Conservation (phyloP, 2,329 filamentous ascomycete genomes). For the Colletotrichum godetiae region DNA sequence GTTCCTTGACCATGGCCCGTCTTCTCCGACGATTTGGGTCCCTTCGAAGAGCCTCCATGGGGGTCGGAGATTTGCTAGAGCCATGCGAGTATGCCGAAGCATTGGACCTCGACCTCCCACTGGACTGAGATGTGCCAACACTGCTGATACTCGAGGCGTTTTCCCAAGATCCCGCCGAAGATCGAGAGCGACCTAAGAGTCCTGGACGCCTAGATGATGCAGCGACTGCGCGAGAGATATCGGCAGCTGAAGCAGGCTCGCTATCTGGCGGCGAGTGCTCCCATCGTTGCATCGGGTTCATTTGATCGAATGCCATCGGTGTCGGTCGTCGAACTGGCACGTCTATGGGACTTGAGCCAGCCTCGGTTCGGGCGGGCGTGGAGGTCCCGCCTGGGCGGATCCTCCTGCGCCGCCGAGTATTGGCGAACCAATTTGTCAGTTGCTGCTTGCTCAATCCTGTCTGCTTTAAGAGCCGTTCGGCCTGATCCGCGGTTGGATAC, state of each 20-base stretch:
- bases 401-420: slow-evolving; percentile 73
- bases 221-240: slow-evolving; percentile 37
- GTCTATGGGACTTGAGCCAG: slow-evolving; percentile 56
- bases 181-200: slow-evolving; percentile 31
- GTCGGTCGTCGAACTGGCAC: slow-evolving; percentile 60
- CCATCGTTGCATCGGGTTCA: slow-evolving; percentile 38
- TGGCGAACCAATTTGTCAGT: slow-evolving; percentile 79
- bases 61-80: slow-evolving; percentile 38
- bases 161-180: slow-evolving; percentile 40
- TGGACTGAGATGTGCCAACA: slow-evolving; percentile 27
- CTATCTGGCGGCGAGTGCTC: slow-evolving; percentile 38
- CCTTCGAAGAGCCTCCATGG: neutral
- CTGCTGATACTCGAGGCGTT: slow-evolving; percentile 30
- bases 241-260: slow-evolving; percentile 38
- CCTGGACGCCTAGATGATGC: slow-evolving; percentile 27
- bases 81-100: slow-evolving; percentile 46
- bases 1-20: neutral
- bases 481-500: slow-evolving; percentile 74
- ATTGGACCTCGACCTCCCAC: slow-evolving; percentile 24
- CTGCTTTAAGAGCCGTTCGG: slow-evolving; percentile 65
- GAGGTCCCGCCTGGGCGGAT: slow-evolving; percentile 62
- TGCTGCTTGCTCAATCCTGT: slow-evolving; percentile 72
- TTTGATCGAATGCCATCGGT: slow-evolving; percentile 44
- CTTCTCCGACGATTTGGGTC: slow-evolving; percentile 10
- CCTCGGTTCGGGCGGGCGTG: slow-evolving; percentile 56